Evolutionary conservation across 176 grass and related monocot genomes (phyloP), one percentile per base, ranked within the genome.

Genomic region (Neostapfia colusana): DNA sequence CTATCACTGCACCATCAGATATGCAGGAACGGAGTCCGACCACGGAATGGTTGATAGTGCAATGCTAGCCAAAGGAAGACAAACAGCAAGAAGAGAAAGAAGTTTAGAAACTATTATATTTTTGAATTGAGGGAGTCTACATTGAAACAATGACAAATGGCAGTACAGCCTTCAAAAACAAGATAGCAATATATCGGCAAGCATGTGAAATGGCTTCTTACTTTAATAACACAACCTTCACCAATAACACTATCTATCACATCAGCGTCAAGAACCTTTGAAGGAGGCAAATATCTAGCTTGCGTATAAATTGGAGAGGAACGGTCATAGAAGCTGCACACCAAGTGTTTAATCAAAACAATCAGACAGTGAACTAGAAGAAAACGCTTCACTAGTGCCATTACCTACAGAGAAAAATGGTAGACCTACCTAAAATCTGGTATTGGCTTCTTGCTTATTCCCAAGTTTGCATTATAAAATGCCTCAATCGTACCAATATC

Each of bases 181-280:
- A 66, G 11, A 66, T 48, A 17, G 4, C 4, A 72, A 67, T 20
- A 63, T 14, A 59, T 35, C 11, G 20, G 72, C 18, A 34, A 85
- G 8, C 50, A 79, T 70, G 34, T 39, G 67, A 65, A 66, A 78
- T 82, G 12, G 50, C 43, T 49, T 85, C 85, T 88, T 90, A 99
- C 96, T 83, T 88, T 95, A 12, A 99, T 99, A 27, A 99, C 90
- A 70, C 92, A 99, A 41, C 96, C 96, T 82, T 99, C 96, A 1
- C 96, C 96, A 44, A 99, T 99, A 73, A 95, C 96, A 78, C 96
- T 99, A 67, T 99, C 87, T 35, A 89, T 92, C 45, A 99, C 80
- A 76, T 92, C 89, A 37, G 92, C 96, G 27, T 90, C 86, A 65
- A 95, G 92, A 78, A 99, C 93, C 80, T 99, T 99, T 55, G 96